phyloP scores from a whole-genome alignment of 2,329 filamentous ascomycete species.

The Ustilaginoidea virens region DNA sequence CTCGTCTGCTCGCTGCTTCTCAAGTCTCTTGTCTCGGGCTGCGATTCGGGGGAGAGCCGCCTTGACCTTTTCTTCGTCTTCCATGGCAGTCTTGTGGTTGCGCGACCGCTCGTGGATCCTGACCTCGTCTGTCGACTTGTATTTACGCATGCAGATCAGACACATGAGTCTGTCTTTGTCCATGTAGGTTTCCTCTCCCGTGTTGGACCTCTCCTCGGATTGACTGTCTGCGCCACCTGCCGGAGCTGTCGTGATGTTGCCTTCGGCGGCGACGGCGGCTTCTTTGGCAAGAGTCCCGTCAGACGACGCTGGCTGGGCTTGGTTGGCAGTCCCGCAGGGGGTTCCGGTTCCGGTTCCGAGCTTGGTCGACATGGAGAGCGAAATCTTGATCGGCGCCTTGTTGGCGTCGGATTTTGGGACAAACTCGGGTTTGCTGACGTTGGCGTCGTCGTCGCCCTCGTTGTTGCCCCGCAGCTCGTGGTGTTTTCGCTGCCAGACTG shows the following conservation, averaged over 20 bases:
- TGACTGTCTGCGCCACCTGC: not conserved
- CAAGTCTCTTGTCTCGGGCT: conserved; percentile 21
- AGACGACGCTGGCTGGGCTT: not conserved
- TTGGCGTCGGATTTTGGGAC: conserved; percentile 2
- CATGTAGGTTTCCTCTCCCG: conserved; percentile 32
- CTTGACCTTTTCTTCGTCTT: conserved; percentile 30
- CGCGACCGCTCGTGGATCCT: conserved; percentile 26
- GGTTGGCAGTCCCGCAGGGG: no score
- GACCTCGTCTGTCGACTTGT: conserved; percentile 26
- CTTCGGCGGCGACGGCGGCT: not conserved
- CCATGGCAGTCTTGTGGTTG: conserved; percentile 24
- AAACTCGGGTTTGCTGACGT: not conserved
- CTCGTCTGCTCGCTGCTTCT: conserved; percentile 13
- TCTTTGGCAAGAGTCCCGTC: not conserved
- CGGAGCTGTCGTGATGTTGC: not conserved
- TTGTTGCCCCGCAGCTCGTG: conserved; percentile 20
- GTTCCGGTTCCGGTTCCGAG: no score
- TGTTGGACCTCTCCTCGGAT: not conserved
- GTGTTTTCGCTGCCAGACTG: conserved; percentile 28
- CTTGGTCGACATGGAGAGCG: conserved; percentile 11
- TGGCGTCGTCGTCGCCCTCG: conserved; percentile 1
- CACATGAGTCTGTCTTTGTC: conserved; percentile 35
- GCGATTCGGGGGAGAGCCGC: conserved; percentile 26
- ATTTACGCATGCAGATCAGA: conserved; percentile 30
- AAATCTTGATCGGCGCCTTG: conserved; percentile 15